These are phyloP conservation scores for Phytophthora vignae DNA, from an alignment of 352 stramenopile genomes.

Conservation along the genomic window DNA sequence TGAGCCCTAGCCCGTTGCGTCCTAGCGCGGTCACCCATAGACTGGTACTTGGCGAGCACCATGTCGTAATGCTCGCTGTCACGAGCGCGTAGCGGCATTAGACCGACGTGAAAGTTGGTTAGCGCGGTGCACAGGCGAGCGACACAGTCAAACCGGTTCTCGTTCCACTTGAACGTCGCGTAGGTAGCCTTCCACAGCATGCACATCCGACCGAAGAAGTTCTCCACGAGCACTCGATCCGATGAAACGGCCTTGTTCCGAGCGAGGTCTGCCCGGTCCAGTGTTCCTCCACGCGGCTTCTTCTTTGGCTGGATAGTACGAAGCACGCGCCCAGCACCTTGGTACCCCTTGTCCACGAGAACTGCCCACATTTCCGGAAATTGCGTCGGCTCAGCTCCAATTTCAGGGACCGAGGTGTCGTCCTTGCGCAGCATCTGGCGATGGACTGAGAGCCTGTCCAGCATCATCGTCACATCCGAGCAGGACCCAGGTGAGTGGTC, in stretches of 20 bases:
- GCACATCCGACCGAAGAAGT: slow-evolving; percentile 32
- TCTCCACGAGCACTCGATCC: slow-evolving; percentile 38
- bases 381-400: neutral
- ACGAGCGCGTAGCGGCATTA: slow-evolving; percentile 18
- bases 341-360: slow-evolving; percentile 20
- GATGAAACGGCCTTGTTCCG: slow-evolving; percentile 27
- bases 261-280: slow-evolving; percentile 15
- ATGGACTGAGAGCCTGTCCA: slow-evolving; percentile 5
- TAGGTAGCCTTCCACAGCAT: slow-evolving; percentile 28
- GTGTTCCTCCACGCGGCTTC: neutral
- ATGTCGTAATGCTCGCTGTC: slow-evolving; percentile 6
- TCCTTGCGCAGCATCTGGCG: slow-evolving; percentile 6
- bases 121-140: slow-evolving; percentile 10
- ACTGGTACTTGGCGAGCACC: slow-evolving; percentile 22
- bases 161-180: slow-evolving; percentile 29
- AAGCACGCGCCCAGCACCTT: slow-evolving; percentile 8
- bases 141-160: neutral
- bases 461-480: neutral
- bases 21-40: slow-evolving; percentile 10
- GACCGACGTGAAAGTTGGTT: slow-evolving; percentile 30
- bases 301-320: slow-evolving; percentile 17
- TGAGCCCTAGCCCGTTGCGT: slow-evolving; percentile 6
- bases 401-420: neutral
- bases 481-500: neutral
- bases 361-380: slow-evolving; percentile 7